Evolutionary conservation across 768 basidiomycete genomes (phyloP).

Genomic region (Mycena vulgaris): DNA sequence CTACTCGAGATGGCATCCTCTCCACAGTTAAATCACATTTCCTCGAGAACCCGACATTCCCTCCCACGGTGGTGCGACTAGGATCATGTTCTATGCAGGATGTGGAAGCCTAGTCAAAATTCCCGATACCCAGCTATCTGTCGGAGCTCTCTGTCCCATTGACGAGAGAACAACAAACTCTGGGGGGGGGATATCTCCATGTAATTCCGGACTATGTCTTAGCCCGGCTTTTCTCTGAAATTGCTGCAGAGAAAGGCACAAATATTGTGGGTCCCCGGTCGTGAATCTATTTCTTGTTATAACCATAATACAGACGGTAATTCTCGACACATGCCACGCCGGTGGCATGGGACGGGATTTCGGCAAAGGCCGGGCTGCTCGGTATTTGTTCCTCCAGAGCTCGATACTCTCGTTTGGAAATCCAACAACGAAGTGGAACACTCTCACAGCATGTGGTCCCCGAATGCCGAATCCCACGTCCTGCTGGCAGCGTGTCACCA

Average conservation of each 20-base stretch:
- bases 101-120: not conserved
- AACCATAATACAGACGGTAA: not conserved
- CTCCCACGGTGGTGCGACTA: slow-evolving; percentile 9
- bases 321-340: slow-evolving; percentile 9
- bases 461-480: not conserved
- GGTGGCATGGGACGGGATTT: slow-evolving; percentile 1
- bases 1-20: slow-evolving; percentile 11
- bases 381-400: not conserved
- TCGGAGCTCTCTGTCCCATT: slow-evolving; percentile 8
- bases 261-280: slow-evolving; percentile 10
- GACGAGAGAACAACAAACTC: slow-evolving; percentile 14
- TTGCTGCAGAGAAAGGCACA: slow-evolving; percentile 16
- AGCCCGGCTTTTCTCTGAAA: not conserved
- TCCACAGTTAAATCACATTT: slow-evolving; percentile 14
- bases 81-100: slow-evolving; percentile 23
- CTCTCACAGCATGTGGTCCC: not conserved
- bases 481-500: slow-evolving; percentile 7
- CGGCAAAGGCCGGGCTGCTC: not conserved
- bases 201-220: slow-evolving; percentile 26
- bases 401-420: not conserved
- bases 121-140: not conserved
- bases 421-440: not conserved
- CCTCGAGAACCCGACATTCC: slow-evolving; percentile 19
- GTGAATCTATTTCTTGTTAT: not conserved
- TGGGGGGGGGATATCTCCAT: not conserved